A percentile compares a stretch with the other conserved stretches of the same genome.
These are phyloP conservation scores for Phaeosphaeriaceae sp. DNA, from an alignment of 2,329 filamentous ascomycete genomes.

Conservation along the genomic window DNA sequence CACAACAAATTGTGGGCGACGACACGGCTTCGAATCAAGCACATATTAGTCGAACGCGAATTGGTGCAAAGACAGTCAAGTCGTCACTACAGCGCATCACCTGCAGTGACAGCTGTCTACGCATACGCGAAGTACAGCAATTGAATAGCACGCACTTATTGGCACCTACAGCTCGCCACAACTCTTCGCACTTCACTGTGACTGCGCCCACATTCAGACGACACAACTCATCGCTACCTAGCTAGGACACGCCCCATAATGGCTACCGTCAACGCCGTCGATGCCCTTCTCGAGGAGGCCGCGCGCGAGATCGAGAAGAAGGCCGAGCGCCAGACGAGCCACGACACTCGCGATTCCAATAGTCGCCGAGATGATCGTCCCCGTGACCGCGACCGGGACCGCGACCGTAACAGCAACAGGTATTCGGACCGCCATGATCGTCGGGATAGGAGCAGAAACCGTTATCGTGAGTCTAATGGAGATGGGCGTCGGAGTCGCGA, in stretches of 20 bases:
- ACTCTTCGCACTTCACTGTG: conserved; percentile 28
- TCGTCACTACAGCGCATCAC: conserved; percentile 13
- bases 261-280: conserved; percentile 71
- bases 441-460: conserved; percentile 32
- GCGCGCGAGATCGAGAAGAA: conserved; percentile 30
- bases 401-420: conserved; percentile 38
- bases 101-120: conserved; percentile 21
- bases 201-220: conserved; percentile 25
- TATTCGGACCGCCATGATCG: conserved; percentile 30
- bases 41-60: conserved; percentile 17
- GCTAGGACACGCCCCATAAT: conserved; percentile 28
- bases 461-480: conserved; percentile 39
- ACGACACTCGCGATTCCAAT: conserved; percentile 38
- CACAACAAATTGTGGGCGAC: conserved; percentile 16
- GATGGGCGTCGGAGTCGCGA: conserved; percentile 43
- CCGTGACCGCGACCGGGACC: conserved; percentile 38
- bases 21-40: conserved; percentile 22
- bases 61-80: conserved; percentile 14
- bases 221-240: conserved; percentile 35
- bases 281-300: conserved; percentile 80
- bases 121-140: conserved; percentile 25
- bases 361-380: conserved; percentile 37
- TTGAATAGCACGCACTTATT: conserved; percentile 21
- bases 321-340: conserved; percentile 21
- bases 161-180: conserved; percentile 27